Base-by-base conservation (phyloP, 2,329 filamentous ascomycete species). In the Xylaria sp. region DNA sequence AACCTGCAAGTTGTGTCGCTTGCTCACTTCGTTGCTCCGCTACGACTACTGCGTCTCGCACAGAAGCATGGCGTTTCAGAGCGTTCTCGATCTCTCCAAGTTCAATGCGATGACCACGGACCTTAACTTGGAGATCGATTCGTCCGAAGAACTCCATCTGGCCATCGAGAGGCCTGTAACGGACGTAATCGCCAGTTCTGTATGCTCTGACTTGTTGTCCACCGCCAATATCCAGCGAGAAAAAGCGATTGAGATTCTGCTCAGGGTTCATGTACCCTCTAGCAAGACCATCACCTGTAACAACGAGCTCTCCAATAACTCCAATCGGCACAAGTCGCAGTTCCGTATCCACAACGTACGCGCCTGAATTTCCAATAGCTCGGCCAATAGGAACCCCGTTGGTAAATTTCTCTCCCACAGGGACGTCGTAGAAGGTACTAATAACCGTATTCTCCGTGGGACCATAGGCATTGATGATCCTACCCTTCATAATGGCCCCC, bases 361-460 rank as follows among this genome's bases (percentile, higher is more conserved):
- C 50, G 9, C 57, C 59, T 8, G 59, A 61, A 21, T 61, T 57
- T 37, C 46, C 38, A 21, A 61, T 46, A 12, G 59, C 25, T 14
- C 31, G 43, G 8, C 59, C 59, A 8, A 61, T 61, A 2, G 59
- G 52, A 15, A 61, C 59, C 8, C 59, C 52, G 6, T 61, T 57
- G 9, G 40, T 21, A 8, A 45, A 52, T 2, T 9, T 21, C 17
- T 57, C 59, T 12, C 9, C 15, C 14, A 8, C 15, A 6, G n/a
- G 35, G 2, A 61, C 17, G 3, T 40, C n/a, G 28, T 57, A 52
- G 15, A 51, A 31, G 17, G 59, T 57, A 21, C 59, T 61, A 7
- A 57, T 38, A 4, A 61, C 59, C 5, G 42, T 43, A 25, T 61
- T 61, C 28, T 61, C 59, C 12, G 59, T 61, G 3, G 59, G 59